Evolutionary conservation across 768 basidiomycete species (phyloP), one percentile per base, ranked within the genome.

Genomic region (Calocybe cyanea): DNA sequence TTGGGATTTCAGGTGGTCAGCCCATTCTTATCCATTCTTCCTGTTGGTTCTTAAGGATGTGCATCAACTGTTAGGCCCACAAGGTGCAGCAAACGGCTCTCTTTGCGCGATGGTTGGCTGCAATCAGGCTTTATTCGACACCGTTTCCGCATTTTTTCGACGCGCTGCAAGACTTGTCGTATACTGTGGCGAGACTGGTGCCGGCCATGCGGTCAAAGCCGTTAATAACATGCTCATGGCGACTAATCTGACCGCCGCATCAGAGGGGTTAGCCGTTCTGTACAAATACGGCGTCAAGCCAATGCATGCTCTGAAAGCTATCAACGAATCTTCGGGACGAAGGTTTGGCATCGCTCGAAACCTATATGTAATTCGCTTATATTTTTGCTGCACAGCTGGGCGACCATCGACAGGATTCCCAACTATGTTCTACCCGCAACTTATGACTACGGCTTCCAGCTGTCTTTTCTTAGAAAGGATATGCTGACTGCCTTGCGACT

Each of bases 61-160:
- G n/a, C n/a, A n/a, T n/a, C n/a, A n/a, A n/a, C 17, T 13, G 9
- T 38, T 6, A 50, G 49, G 49, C 17, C 49, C 44, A 18, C 45
- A 41, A n/a, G 41, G 49, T 38, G 49, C 49, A 6, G 30, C 40
- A 21, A 40, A 37, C 7, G 49, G 45, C 18, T 19, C 40, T 4
- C 49, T 50, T 10, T 41, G 43, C 18, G 44, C 44, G 13, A 50
- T 50, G 49, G 44, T 50, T n/a, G 49, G 49, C 13, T 50, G 49
- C 19, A 20, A 43, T 32, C n/a, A 5, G 18, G 35, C 45, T 15
- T n/a, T 38, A 18, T 41, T 45, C 23, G 24, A 8, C 7, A 15
- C 19, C 21, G 44, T 20, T 9, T 19, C 15, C 14, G 7, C 31
- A 6, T 31, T 33, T 18, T 31, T 50, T 8, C 10, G 18, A 7